A percentile compares a stretch with the other conserved stretches of the same genome.
These are phyloP conservation scores for Aquilaria agallochum DNA, from an alignment of 441 rosid species.

Conservation along the genomic window DNA sequence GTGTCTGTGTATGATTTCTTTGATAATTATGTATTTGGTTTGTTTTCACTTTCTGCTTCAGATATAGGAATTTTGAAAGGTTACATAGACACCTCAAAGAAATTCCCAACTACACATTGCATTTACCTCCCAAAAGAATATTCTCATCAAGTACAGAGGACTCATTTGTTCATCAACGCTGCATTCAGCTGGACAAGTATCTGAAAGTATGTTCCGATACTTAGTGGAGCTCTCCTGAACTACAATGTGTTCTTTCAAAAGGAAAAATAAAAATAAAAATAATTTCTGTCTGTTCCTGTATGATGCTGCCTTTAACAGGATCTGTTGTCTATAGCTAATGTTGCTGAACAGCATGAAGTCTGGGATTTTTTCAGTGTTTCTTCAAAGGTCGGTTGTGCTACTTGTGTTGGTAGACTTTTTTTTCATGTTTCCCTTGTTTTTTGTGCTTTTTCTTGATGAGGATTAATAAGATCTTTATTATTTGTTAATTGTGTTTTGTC, in stretches of 20 bases:
- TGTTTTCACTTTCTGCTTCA: slow-evolving; percentile 27
- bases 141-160: slow-evolving; percentile 96
- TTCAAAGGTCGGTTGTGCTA: slow-evolving; percentile 58
- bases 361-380: slow-evolving; percentile 84
- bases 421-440: not conserved
- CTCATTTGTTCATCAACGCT: slow-evolving; percentile 92
- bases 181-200: slow-evolving; percentile 87
- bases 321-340: slow-evolving; percentile 89
- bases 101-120: slow-evolving; percentile 85
- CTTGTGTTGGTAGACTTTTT: not conserved
- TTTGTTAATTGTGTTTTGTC: slow-evolving; percentile 13
- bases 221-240: slow-evolving; percentile 13
- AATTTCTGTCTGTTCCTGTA: slow-evolving; percentile 14
- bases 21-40: not conserved
- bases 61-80: slow-evolving; percentile 90
- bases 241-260: slow-evolving; percentile 2
- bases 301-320: slow-evolving; percentile 46
- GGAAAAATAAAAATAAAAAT: not conserved
- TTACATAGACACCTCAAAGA: slow-evolving; percentile 88
- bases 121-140: slow-evolving; percentile 94
- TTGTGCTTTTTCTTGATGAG: not conserved
- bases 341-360: slow-evolving; percentile 96
- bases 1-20: not conserved
- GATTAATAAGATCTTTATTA: slow-evolving; percentile 16
- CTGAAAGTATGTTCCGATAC: slow-evolving; percentile 50